Evolutionary conservation across 2,329 filamentous ascomycete species (phyloP).

Genomic region (Didymella glomerata): DNA sequence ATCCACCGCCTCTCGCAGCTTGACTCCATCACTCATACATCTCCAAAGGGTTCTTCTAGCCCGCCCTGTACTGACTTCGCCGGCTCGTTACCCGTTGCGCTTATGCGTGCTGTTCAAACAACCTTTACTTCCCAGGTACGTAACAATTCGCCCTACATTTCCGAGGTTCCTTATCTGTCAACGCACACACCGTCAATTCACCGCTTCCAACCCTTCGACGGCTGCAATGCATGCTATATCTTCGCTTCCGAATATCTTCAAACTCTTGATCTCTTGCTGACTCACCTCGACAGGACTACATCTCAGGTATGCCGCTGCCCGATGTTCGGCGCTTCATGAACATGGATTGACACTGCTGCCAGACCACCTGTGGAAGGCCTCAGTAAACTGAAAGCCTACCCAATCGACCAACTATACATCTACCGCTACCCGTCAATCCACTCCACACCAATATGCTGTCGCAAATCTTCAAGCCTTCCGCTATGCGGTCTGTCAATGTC

Average conservation of each 20-base stretch:
- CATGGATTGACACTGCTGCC: conserved; percentile 36
- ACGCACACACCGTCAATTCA: conserved; percentile 44
- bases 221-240: conserved; percentile 20
- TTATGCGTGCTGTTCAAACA: conserved; percentile 61
- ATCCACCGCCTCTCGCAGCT: conserved; percentile 18
- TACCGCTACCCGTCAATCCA: conserved; percentile 28
- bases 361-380: conserved; percentile 75
- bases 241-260: conserved; percentile 14
- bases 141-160: conserved; percentile 22
- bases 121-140: conserved; percentile 64
- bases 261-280: conserved; percentile 46
- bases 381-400: conserved; percentile 63
- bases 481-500: conserved; percentile 53
- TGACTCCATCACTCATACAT: conserved; percentile 21
- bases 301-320: conserved; percentile 62
- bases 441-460: conserved; percentile 60
- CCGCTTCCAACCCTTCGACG: conserved; percentile 24
- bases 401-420: conserved; percentile 24
- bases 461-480: conserved; percentile 62
- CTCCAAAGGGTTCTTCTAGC: conserved; percentile 33
- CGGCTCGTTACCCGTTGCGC: conserved; percentile 44
- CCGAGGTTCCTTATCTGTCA: conserved; percentile 40
- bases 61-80: conserved; percentile 39
- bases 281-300: conserved; percentile 64
- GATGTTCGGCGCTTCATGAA: conserved; percentile 26